Percentiles rank a stretch among this genome's conserved stretches.
Conservation (phyloP, 371 early-diverging fungal genomes). For the Blakeslea trispora region DNA sequence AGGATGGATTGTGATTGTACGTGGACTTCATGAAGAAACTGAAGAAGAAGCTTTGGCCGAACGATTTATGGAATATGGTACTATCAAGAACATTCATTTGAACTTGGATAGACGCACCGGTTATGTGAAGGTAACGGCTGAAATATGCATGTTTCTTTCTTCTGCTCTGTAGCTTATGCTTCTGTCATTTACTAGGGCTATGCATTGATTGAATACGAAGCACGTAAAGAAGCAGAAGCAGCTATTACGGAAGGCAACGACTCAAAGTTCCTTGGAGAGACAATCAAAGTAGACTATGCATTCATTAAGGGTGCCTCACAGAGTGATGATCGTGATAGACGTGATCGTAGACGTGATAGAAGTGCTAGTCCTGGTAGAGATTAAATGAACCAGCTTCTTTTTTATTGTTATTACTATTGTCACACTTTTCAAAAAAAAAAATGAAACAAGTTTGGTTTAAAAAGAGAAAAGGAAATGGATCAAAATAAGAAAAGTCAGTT, state of each 20-base stretch:
- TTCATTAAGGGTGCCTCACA: conserved; percentile 59
- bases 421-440: no score
- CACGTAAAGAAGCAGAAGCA: conserved; percentile 77
- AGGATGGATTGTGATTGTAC: conserved; percentile 93
- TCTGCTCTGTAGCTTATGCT: no score
- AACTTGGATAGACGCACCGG: conserved; percentile 94
- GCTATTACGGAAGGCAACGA: conserved; percentile 79
- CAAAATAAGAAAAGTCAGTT: no score
- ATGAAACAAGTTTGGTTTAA: no score
- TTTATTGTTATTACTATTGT: no score
- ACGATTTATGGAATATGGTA: conserved; percentile 87
- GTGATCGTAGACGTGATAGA: conserved; percentile 30
- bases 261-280: conserved; percentile 70
- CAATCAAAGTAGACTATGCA: conserved; percentile 81
- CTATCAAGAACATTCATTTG: conserved; percentile 85
- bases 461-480: no score
- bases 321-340: conserved; percentile 17
- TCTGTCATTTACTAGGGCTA: conserved; percentile 81
- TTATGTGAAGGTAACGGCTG: conserved; percentile 89
- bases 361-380: conserved; percentile 27
- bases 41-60: conserved; percentile 91
- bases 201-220: conserved; percentile 88
- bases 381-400: no score
- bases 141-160: no score
- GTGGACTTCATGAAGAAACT: conserved; percentile 93